phyloP scores from a whole-genome alignment of 192 early-diverging fungal species.

The Coemansia sp. region DNA sequence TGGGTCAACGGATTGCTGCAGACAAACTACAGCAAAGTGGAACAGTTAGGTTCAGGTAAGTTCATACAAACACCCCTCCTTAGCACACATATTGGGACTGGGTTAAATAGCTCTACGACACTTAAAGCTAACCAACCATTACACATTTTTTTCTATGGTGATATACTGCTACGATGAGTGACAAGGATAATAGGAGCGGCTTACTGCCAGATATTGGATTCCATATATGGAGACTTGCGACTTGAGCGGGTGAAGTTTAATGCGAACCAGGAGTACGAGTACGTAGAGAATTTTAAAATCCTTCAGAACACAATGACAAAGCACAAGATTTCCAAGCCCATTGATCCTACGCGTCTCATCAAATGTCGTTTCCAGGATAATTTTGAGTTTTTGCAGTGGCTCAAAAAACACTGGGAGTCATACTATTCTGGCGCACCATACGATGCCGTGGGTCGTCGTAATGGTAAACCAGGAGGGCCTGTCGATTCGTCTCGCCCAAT shows the following conservation, averaged over 20 bases:
- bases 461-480: conserved; percentile 42
- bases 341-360: conserved; percentile 85
- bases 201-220: conserved; percentile 77
- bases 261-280: conserved; percentile 96
- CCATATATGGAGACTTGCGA: conserved; percentile 75
- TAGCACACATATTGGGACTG: not conserved
- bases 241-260: conserved; percentile 91
- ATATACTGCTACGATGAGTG: not conserved
- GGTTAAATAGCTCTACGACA: not conserved
- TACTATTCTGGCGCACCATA: conserved; percentile 82
- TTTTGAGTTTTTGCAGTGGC: conserved; percentile 96
- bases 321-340: conserved; percentile 88
- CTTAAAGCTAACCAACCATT: not conserved
- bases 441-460: conserved; percentile 74
- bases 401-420: conserved; percentile 90
- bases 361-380: conserved; percentile 99
- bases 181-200: conserved; percentile 56
- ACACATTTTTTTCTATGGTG: not conserved
- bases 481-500: conserved; percentile 27
- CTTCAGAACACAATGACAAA: conserved; percentile 84
- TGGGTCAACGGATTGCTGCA: conserved; percentile 95
- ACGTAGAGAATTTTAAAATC: conserved; percentile 91
- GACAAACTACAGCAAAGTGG: conserved; percentile 87
- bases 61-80: not conserved
- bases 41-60: conserved; percentile 90